A percentile compares a stretch with the other conserved stretches of the same genome.
These are phyloP conservation scores for Lenzites betulinus DNA, from an alignment of 768 basidiomycete genomes.

Conservation along the genomic window DNA sequence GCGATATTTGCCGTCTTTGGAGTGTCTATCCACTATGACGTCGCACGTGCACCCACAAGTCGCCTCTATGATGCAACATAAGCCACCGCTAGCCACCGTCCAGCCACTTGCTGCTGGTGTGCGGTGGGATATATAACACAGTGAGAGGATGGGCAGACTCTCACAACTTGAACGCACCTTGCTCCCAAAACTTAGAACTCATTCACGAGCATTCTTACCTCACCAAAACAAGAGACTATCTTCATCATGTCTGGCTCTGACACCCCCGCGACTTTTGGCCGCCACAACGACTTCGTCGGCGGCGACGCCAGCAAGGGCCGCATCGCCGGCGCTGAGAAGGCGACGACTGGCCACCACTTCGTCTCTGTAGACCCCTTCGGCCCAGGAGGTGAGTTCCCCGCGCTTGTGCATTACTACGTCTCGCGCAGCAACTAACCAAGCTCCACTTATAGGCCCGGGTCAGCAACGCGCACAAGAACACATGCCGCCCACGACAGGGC, in stretches of 20 bases:
- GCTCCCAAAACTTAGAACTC: background rate
- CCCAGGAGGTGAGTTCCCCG: background rate
- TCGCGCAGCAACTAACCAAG: no score
- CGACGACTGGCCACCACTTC: slow-evolving; percentile 30
- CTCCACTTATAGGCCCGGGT: background rate
- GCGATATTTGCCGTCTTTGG: slow-evolving; percentile 1
- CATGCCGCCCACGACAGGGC: slow-evolving; percentile 27
- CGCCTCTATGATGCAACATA: slow-evolving; percentile 16
- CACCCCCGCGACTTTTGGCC: slow-evolving; percentile 22
- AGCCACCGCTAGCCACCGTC: slow-evolving; percentile 8
- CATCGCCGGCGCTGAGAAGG: slow-evolving; percentile 31
- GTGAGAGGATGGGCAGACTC: background rate
- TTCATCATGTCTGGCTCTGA: slow-evolving; percentile 23
- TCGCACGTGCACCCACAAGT: background rate
- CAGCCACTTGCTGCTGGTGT: background rate
- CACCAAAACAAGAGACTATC: background rate
- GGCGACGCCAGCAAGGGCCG: slow-evolving; percentile 24
- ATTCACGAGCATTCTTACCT: background rate
- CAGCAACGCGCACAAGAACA: slow-evolving; percentile 28
- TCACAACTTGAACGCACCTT: background rate
- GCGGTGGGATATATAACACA: background rate
- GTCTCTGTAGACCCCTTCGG: slow-evolving; percentile 16
- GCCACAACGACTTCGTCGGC: slow-evolving; percentile 35
- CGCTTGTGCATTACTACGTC: no score
- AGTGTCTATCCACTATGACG: slow-evolving; percentile 15